Percentiles rank a stretch among this genome's conserved stretches.
phyloP scores from a whole-genome alignment of 306 rosid species.

The Erythrophleum fordii region DNA sequence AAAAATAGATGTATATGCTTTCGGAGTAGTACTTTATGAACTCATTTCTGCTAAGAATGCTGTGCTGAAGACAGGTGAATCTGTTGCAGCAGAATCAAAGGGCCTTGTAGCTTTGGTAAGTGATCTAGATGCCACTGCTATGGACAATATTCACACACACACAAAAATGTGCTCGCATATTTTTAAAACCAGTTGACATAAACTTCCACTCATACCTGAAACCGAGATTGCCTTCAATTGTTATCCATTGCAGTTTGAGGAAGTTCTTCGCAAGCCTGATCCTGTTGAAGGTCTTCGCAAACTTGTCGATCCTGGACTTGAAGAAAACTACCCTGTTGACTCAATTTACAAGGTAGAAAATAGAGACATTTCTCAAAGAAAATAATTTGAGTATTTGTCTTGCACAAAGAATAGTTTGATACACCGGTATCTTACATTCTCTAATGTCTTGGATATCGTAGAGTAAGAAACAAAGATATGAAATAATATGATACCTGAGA shows the following conservation, averaged over 20 bases:
- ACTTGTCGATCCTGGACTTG: conserved; percentile 3
- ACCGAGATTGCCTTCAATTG: neutral
- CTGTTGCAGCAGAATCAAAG: neutral
- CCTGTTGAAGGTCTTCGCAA: neutral
- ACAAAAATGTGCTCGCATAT: no score
- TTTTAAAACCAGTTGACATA: no score
- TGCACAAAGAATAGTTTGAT: no score
- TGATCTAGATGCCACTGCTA: neutral
- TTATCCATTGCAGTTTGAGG: neutral
- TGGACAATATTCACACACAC: no score
- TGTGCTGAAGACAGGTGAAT: neutral
- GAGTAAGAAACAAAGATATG: no score
- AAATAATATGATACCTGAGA: no score
- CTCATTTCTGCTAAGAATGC: conserved; percentile 8
- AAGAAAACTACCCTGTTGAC: neutral
- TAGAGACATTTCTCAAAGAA: no score
- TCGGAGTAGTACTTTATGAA: neutral
- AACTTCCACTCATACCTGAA: no score
- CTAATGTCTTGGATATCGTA: no score
- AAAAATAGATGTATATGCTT: conserved; percentile 6
- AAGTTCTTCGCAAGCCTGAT: neutral
- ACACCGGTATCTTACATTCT: no score
- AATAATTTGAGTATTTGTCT: no score
- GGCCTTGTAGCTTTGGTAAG: conserved; percentile 4
- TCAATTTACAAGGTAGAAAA: neutral